Evolutionary conservation across 345 rosid genomes (phyloP).

Genomic region (Cardamine occulta): DNA sequence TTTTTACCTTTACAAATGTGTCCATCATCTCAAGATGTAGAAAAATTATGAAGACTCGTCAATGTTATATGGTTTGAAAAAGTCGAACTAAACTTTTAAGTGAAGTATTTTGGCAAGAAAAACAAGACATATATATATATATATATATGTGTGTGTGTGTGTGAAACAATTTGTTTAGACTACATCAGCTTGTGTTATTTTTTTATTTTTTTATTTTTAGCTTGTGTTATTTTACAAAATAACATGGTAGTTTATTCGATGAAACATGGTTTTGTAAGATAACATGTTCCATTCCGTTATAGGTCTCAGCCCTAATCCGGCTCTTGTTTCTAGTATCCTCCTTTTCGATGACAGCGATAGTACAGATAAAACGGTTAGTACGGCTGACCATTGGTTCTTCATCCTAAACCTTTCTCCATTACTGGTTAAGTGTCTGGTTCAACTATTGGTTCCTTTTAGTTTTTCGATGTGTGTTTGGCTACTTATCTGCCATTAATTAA

Average conservation of each 20-base stretch:
- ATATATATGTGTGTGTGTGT: too few relatives aligned
- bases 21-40: background rate
- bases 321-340: background rate
- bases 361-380: background rate
- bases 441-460: background rate
- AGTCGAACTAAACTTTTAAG: background rate
- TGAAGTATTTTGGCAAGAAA: background rate
- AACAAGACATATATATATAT: too few relatives aligned
- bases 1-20: background rate
- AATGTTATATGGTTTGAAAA: background rate
- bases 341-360: background rate
- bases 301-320: constrained; percentile 1
- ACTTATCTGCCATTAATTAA: too few relatives aligned
- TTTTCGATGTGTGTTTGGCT: background rate
- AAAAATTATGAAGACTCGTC: background rate
- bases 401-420: background rate
- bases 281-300: background rate
- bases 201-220: too few relatives aligned
- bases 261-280: background rate
- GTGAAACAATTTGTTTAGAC: background rate
- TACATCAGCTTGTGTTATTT: background rate
- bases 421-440: background rate
- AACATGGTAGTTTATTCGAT: background rate
- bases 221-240: background rate
- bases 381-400: background rate